Conservation (phyloP, 257 asterid species). For the Craterostigma plantagineum region DNA sequence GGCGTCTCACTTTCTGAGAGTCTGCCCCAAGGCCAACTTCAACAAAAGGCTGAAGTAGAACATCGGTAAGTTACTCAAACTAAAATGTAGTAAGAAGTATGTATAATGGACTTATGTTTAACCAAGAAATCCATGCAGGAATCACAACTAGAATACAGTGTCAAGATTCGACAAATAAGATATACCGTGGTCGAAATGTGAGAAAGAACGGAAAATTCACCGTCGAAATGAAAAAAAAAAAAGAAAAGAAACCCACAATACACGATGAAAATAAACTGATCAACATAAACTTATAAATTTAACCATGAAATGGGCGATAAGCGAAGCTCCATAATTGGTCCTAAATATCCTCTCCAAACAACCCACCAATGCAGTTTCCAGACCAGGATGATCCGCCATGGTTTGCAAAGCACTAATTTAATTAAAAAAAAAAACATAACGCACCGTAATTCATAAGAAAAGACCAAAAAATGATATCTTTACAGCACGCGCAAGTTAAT, state of each 20-base stretch:
- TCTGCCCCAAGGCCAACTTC: conserved; percentile 70
- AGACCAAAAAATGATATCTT: conserved; percentile 2
- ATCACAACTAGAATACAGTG: no score
- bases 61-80: conserved; percentile 7
- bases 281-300: background rate
- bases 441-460: conserved; percentile 2
- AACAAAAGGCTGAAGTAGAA: conserved; percentile 49
- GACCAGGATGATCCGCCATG: conserved; percentile 48
- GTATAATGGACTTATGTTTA: no score
- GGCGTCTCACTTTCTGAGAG: conserved; percentile 62
- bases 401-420: conserved; percentile 59
- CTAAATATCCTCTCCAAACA: conserved; percentile 68
- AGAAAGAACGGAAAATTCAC: no score
- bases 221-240: background rate
- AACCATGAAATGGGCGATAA: conserved; percentile 79
- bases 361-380: conserved; percentile 58
- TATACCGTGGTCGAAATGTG: no score
- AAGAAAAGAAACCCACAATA: background rate
- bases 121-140: no score
- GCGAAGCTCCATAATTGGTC: conserved; percentile 80
- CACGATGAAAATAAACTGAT: conserved; percentile 10
- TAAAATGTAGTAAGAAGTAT: conserved; percentile 3
- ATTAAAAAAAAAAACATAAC: no score
- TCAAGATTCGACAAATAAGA: no score
- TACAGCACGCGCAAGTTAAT: background rate